phyloP scores from a whole-genome alignment of 106 monocot species.

The Allium fistulosum region DNA sequence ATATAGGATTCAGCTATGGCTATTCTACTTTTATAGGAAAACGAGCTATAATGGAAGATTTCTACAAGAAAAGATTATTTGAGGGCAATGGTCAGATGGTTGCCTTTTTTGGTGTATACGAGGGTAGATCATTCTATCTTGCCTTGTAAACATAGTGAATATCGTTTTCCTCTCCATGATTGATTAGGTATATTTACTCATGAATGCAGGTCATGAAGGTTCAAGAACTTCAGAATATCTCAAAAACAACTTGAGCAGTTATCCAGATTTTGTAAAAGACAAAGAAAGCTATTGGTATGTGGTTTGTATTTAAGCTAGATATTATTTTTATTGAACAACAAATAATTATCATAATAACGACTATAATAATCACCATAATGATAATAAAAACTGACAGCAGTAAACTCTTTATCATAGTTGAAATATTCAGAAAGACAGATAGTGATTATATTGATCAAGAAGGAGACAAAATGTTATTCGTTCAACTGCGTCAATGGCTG shows the following conservation, averaged over 20 bases:
- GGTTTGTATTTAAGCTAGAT: constrained; percentile 14
- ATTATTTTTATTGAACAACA: too few relatives aligned
- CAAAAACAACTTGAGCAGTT: constrained; percentile 59
- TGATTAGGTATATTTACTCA: not conserved
- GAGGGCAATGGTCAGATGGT: constrained; percentile 60
- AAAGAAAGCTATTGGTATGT: constrained; percentile 63
- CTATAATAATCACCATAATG: too few relatives aligned
- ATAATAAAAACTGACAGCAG: not conserved
- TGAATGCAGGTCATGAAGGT: constrained; percentile 56
- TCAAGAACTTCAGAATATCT: constrained; percentile 48
- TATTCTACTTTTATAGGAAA: constrained; percentile 63
- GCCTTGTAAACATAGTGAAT: not conserved
- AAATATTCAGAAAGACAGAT: constrained; percentile 60
- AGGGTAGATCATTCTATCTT: constrained; percentile 27
- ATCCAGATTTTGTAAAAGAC: constrained; percentile 56
- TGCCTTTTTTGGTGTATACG: constrained; percentile 73
- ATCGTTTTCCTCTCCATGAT: not conserved
- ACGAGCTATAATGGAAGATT: constrained; percentile 76
- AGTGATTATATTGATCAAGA: constrained; percentile 36
- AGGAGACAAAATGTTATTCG: constrained; percentile 49
- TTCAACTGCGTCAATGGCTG: constrained; percentile 64
- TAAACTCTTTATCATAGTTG: constrained; percentile 29
- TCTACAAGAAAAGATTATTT: constrained; percentile 42
- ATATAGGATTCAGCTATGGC: constrained; percentile 53
- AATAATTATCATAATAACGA: too few relatives aligned